phyloP scores from a whole-genome alignment of 805 yeast genomes.

The Jamesozyma jinghongensis region DNA sequence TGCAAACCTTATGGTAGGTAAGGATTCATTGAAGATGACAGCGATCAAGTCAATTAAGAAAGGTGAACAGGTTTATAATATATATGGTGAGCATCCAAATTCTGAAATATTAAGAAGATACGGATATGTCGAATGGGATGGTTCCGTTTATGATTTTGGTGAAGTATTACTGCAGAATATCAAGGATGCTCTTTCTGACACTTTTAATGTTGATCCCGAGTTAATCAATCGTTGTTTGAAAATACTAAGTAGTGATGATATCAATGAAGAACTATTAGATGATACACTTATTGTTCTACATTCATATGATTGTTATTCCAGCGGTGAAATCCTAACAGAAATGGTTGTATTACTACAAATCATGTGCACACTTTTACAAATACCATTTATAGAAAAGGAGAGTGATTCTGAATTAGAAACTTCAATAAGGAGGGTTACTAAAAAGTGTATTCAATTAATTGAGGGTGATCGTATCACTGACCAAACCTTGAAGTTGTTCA shows the following conservation, averaged over 20 bases:
- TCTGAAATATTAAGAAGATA: conserved; percentile 84
- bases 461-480: conserved; percentile 43
- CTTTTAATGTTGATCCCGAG: conserved; percentile 17
- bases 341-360: conserved; percentile 45
- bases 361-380: conserved; percentile 32
- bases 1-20: conserved; percentile 53
- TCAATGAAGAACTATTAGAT: conserved; percentile 30
- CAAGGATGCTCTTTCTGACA: conserved; percentile 27
- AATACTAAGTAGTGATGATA: conserved; percentile 27
- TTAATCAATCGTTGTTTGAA: conserved; percentile 26
- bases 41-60: conserved; percentile 49
- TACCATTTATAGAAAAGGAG: conserved; percentile 18
- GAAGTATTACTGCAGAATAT: conserved; percentile 46
- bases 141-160: conserved; percentile 71
- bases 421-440: conserved; percentile 40
- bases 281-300: conserved; percentile 39
- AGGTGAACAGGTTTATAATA: conserved; percentile 76
- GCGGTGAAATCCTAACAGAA: conserved; percentile 56
- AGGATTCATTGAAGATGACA: conserved; percentile 54
- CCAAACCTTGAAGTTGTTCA: conserved; percentile 22
- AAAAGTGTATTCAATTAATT: conserved; percentile 53
- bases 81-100: conserved; percentile 86
- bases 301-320: conserved; percentile 51
- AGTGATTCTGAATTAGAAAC: conserved; percentile 17
- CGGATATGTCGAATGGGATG: conserved; percentile 75